Base-by-base conservation (phyloP, 768 basidiomycete genomes). In the Psilocybe sp. region DNA sequence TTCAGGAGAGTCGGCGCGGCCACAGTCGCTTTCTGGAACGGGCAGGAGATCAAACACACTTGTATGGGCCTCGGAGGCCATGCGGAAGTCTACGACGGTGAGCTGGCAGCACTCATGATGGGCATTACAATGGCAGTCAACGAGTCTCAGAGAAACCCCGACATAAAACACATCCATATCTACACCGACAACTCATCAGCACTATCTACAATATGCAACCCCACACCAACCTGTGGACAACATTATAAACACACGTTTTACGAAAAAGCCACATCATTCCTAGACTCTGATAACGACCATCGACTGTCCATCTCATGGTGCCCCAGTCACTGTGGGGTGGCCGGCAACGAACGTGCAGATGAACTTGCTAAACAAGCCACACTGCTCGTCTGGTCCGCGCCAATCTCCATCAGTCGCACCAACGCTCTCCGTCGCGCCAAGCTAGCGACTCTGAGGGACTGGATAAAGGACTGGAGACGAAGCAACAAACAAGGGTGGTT, bases 81-180 rank as follows among this genome's bases (percentile, higher is more conserved):
- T 15, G 58, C 66, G 7, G 64, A 66, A 39, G 59, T 63, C 4
- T 65, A 59, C 46, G 62, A 68, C 20, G 65, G 57, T 0, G 64
- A 69, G 40, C 53, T 67, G 34, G 54, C 58, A 10, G 64, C 51
- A 1, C 62, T 67, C 0, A 40, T 43, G 20, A 50, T 52, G 20
- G 59, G 59, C 2, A 51, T 56, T 13, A 47, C 41, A 5, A 32
- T 41, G 15, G 61, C 56, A 9, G 44, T 45, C 5, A 23, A 40
- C 13, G 54, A 19, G 16, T 33, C 53, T 1, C 18, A 33, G 20
- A 13, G 23, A 4, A 46, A 54, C 43, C 51, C 41, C 8, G 12
- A 46, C 13, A 48, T 67, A 42, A 15, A 15, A 2, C 51, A 60
- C 44, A 47, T 67, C 15, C 46, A 55, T 49, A 52, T 65, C 41